phyloP scores from a whole-genome alignment of 768 basidiomycete genomes.

The Tylopilus vinaceipallidus region DNA sequence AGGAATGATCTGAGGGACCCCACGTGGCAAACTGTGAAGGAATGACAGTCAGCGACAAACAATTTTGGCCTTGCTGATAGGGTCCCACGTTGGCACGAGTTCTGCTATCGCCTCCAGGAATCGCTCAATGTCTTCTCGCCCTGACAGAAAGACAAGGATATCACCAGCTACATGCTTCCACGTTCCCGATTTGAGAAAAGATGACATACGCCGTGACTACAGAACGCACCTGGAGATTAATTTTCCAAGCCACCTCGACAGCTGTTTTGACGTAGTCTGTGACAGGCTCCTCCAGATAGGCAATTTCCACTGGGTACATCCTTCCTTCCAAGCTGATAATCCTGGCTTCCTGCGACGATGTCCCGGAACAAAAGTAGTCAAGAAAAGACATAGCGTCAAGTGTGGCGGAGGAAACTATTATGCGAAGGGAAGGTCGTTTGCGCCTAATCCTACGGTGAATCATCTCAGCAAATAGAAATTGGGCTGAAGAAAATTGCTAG shows the following conservation, averaged over 20 bases:
- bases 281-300: constrained; percentile 76
- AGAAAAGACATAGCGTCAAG: constrained; percentile 88
- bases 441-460: constrained; percentile 68
- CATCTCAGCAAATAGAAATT: constrained; percentile 1
- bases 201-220: not conserved
- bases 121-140: constrained; percentile 93
- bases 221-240: constrained; percentile 66
- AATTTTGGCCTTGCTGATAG: not conserved
- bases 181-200: not conserved
- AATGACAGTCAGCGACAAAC: not conserved
- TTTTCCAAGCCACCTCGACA: constrained; percentile 80
- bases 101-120: constrained; percentile 82
- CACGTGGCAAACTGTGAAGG: constrained; percentile 52
- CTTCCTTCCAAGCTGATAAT: constrained; percentile 92
- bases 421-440: constrained; percentile 84
- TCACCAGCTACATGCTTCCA: constrained; percentile 79
- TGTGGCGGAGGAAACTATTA: constrained; percentile 95
- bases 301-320: constrained; percentile 93
- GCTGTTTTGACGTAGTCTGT: constrained; percentile 82
- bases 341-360: constrained; percentile 64
- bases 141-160: constrained; percentile 91
- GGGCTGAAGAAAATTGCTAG: constrained; percentile 13
- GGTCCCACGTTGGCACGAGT: constrained; percentile 66
- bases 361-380: constrained; percentile 79
- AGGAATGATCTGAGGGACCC: constrained; percentile 55